These are phyloP conservation scores for Laguncularia racemosa DNA, from an alignment of 345 rosid species.

Conservation along the genomic window DNA sequence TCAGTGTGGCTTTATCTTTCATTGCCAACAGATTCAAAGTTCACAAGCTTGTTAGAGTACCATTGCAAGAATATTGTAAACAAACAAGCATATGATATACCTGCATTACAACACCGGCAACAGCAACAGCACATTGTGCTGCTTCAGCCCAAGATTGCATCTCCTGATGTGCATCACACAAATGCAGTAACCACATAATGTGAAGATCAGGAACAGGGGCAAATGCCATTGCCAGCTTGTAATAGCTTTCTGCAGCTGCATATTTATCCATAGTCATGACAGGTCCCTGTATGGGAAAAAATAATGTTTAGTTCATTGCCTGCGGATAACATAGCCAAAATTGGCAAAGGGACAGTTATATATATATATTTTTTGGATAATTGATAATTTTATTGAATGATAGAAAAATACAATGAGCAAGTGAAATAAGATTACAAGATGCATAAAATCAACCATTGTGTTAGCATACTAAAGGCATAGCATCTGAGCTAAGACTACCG, in stretches of 20 bases:
- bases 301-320: neutral
- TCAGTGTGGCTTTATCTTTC: too few relatives aligned
- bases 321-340: neutral
- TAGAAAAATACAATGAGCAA: too few relatives aligned
- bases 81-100: constrained; percentile 21
- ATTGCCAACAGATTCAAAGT: too few relatives aligned
- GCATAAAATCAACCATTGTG: too few relatives aligned
- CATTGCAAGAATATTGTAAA: too few relatives aligned
- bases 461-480: too few relatives aligned
- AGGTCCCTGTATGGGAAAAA: constrained; percentile 45
- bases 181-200: constrained; percentile 97
- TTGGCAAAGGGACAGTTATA: too few relatives aligned
- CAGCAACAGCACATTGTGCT: constrained; percentile 94
- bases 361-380: too few relatives aligned
- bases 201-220: constrained; percentile 99
- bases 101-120: constrained; percentile 96
- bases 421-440: too few relatives aligned
- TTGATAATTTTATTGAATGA: too few relatives aligned
- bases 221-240: constrained; percentile 98
- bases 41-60: too few relatives aligned
- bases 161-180: constrained; percentile 99
- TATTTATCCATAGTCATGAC: constrained; percentile 84
- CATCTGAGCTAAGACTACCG: too few relatives aligned
- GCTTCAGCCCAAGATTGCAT: constrained; percentile 99
- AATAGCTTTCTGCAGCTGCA: constrained; percentile 95